A percentile compares a stretch with the other conserved stretches of the same genome.
Evolutionary conservation across 176 grass and related monocot genomes (phyloP).

Genomic region (Zea luxurians): DNA sequence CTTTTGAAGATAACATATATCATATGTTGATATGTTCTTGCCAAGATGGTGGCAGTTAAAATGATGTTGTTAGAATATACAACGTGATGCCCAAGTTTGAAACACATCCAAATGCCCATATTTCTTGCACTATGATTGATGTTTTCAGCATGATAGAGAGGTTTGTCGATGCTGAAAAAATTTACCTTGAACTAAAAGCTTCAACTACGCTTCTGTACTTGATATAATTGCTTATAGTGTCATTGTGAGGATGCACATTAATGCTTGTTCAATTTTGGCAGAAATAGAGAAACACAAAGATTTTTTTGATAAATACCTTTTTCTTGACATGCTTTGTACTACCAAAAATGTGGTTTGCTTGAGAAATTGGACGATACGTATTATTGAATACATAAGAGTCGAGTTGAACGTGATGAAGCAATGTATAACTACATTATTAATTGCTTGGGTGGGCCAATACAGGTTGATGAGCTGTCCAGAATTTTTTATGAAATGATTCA

Average conservation of each 20-base stretch:
- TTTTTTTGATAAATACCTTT: constrained; percentile 78
- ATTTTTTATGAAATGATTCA: constrained; percentile 86
- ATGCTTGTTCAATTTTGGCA: constrained; percentile 78
- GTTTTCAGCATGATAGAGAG: constrained; percentile 66
- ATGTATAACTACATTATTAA: constrained; percentile 96
- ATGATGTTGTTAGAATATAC: constrained; percentile 67
- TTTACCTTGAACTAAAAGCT: constrained; percentile 64
- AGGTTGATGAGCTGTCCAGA: constrained; percentile 78
- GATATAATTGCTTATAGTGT: constrained; percentile 91
- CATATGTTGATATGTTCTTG: constrained; percentile 88
- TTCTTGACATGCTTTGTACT: constrained; percentile 85
- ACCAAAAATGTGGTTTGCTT: constrained; percentile 58
- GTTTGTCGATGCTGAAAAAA: constrained; percentile 66
- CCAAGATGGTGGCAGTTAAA: constrained; percentile 61
- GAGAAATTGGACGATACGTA: constrained; percentile 77
- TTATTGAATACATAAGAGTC: constrained; percentile 73
- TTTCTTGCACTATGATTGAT: constrained; percentile 83
- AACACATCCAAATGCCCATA: constrained; percentile 59
- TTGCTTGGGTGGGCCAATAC: constrained; percentile 67
- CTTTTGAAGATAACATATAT: constrained; percentile 78
- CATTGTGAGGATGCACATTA: constrained; percentile 73
- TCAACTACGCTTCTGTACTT: constrained; percentile 30
- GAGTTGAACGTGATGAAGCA: constrained; percentile 64
- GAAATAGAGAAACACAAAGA: constrained; percentile 71
- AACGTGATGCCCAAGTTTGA: constrained; percentile 51